Conservation (phyloP, 768 basidiomycete species). For the Agaricus sinodeliciosus region DNA sequence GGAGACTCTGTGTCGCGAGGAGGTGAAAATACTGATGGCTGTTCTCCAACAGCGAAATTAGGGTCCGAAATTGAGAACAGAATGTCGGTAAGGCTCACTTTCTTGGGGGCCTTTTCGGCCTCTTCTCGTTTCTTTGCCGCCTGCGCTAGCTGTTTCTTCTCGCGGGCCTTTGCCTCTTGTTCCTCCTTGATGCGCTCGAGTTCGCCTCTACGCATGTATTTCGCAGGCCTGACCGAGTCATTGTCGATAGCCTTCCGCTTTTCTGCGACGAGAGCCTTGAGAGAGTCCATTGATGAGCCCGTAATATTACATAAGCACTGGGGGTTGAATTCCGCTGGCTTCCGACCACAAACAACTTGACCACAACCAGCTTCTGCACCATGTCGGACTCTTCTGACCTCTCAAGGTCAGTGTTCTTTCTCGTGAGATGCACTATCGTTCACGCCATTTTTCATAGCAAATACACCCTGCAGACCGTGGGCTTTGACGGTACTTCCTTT, state of each 20-base stretch:
- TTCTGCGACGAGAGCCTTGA: slow-evolving; percentile 80
- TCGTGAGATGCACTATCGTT: background rate
- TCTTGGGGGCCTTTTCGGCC: slow-evolving; percentile 20
- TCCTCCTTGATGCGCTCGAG: slow-evolving; percentile 65
- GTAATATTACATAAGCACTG: slow-evolving; percentile 27
- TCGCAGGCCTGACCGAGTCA: slow-evolving; percentile 51
- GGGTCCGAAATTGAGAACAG: slow-evolving; percentile 13
- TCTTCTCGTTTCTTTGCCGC: slow-evolving; percentile 22
- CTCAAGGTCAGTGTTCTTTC: slow-evolving; percentile 38
- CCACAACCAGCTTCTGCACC: slow-evolving; percentile 3
- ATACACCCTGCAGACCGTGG: slow-evolving; percentile 89
- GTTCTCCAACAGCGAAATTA: slow-evolving; percentile 40
- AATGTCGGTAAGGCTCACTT: slow-evolving; percentile 34
- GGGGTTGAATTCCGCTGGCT: slow-evolving; percentile 30
- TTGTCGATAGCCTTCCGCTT: slow-evolving; percentile 76
- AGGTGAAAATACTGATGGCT: slow-evolving; percentile 41
- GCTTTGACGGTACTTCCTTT: slow-evolving; percentile 68
- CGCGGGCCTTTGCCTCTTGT: slow-evolving; percentile 30
- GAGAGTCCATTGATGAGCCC: slow-evolving; percentile 66
- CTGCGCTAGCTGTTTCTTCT: slow-evolving; percentile 27
- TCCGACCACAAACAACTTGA: slow-evolving; percentile 20
- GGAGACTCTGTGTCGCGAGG: slow-evolving; percentile 33
- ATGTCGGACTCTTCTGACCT: slow-evolving; percentile 30
- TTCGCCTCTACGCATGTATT: slow-evolving; percentile 92
- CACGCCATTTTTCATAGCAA: slow-evolving; percentile 40